Conservation (phyloP, 1,284 basidiomycete species). For the Leccinum cinnamomeum region DNA sequence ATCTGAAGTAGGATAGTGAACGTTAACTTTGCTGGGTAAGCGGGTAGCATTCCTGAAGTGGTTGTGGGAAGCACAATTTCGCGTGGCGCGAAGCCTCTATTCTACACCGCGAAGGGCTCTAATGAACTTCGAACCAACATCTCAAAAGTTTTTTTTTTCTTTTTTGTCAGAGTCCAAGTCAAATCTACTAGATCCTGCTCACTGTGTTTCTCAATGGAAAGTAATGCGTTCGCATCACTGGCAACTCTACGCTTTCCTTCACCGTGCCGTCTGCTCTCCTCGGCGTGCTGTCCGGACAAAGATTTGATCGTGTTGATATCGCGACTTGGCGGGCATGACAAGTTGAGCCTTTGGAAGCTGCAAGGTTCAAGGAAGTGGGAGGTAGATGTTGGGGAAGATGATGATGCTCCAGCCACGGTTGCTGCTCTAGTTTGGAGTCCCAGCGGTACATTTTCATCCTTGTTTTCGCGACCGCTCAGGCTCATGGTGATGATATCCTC, state of each 20-base stretch:
- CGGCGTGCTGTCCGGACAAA: conserved; percentile 82
- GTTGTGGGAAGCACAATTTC: conserved; percentile 29
- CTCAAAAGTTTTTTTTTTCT: conserved; percentile 6
- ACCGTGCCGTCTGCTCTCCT: conserved; percentile 53
- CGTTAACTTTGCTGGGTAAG: conserved; percentile 1
- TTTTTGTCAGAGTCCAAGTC: conserved; percentile 4
- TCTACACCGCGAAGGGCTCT: conserved; percentile 22
- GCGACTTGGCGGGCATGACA: conserved; percentile 61
- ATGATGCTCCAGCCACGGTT: conserved; percentile 47
- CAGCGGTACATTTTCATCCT: conserved; percentile 52
- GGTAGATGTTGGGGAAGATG: conserved; percentile 54
- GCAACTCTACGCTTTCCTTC: conserved; percentile 58
- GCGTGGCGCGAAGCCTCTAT: conserved; percentile 26
- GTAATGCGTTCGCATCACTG: conserved; percentile 54
- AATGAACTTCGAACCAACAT: conserved; percentile 25
- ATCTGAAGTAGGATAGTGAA: not conserved
- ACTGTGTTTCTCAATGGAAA: conserved; percentile 36
- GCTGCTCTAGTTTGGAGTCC: conserved; percentile 75
- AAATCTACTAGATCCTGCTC: not conserved
- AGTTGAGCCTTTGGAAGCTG: conserved; percentile 75
- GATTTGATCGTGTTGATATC: conserved; percentile 71
- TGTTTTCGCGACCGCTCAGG: not conserved
- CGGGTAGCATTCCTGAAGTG: conserved; percentile 6
- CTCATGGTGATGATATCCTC: conserved; percentile 17
- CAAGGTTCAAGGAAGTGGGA: conserved; percentile 81